A percentile compares a stretch with the other conserved stretches of the same genome.
Evolutionary conservation across 2,329 filamentous ascomycete genomes (phyloP).

Genomic region (Cladosporium velox): DNA sequence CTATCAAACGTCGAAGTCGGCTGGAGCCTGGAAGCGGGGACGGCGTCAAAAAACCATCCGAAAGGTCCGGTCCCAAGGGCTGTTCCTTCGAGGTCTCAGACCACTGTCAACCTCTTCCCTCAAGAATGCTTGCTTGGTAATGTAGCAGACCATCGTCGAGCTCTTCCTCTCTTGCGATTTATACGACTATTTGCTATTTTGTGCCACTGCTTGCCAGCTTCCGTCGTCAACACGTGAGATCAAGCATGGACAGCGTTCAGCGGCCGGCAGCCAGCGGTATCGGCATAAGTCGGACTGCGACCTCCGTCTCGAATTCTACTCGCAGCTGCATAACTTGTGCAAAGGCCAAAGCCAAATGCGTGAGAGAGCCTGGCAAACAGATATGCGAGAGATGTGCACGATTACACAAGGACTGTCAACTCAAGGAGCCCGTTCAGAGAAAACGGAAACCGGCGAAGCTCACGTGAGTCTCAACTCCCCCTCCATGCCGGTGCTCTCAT

Average conservation of each 20-base stretch:
- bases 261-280: neutral
- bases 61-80: too few species aligned
- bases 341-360: constrained; percentile 40
- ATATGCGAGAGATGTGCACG: constrained; percentile 36
- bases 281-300: neutral
- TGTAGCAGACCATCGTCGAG: neutral
- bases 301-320: neutral
- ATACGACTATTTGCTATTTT: neutral
- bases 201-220: neutral
- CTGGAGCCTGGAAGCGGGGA: constrained; percentile 8
- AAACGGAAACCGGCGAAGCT: constrained; percentile 33
- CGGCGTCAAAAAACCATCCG: neutral
- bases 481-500: neutral
- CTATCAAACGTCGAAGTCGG: neutral
- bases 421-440: constrained; percentile 32
- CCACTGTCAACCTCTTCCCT: neutral
- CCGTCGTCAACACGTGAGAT: neutral
- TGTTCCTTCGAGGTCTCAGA: neutral
- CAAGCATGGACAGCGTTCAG: constrained; percentile 2
- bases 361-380: constrained; percentile 27
- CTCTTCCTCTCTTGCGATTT: neutral
- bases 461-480: constrained; percentile 30
- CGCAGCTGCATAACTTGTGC: constrained; percentile 33
- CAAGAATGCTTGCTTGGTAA: constrained; percentile 9
- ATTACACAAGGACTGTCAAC: constrained; percentile 36